A percentile compares a stretch with the other conserved stretches of the same genome.
Evolutionary conservation across 2,329 filamentous ascomycete genomes (phyloP).

Genomic region (Alternaria rosae): DNA sequence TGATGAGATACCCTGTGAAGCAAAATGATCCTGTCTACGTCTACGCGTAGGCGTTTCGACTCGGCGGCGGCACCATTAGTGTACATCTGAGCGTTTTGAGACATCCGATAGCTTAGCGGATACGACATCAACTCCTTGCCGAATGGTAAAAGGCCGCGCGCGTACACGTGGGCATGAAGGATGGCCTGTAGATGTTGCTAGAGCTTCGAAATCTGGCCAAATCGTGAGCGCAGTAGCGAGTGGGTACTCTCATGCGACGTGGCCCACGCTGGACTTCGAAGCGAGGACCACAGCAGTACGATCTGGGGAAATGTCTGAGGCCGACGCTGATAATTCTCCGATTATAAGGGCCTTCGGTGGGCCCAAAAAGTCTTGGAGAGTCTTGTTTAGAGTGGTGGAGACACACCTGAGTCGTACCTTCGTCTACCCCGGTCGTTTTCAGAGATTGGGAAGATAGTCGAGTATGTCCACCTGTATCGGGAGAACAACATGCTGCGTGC

Average conservation of each 20-base stretch:
- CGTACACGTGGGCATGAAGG: not conserved
- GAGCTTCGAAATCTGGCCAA: not conserved
- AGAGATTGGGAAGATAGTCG: not conserved
- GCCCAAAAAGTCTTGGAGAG: not conserved
- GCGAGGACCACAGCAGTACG: not conserved
- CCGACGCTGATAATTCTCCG: not conserved
- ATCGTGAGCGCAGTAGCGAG: not conserved
- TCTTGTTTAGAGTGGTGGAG: not conserved
- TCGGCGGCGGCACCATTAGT: not conserved
- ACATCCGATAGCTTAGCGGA: not conserved
- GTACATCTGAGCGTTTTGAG: not conserved
- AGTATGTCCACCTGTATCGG: not conserved
- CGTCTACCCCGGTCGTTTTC: not conserved
- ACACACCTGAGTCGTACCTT: not conserved
- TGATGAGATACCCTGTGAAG: not conserved
- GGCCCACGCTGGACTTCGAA: not conserved
- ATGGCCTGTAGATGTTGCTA: not conserved
- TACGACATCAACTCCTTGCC: not conserved
- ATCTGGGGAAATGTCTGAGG: not conserved
- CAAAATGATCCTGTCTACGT: accelerated
- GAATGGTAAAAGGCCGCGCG: not conserved
- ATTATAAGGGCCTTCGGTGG: not conserved
- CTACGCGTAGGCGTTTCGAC: accelerated
- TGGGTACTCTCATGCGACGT: not conserved
- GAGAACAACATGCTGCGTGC: not conserved